Percentiles rank a stretch among this genome's conserved stretches.
Evolutionary conservation across 2,329 filamentous ascomycete species (phyloP).

Genomic region (Herpotrichia juniperi): DNA sequence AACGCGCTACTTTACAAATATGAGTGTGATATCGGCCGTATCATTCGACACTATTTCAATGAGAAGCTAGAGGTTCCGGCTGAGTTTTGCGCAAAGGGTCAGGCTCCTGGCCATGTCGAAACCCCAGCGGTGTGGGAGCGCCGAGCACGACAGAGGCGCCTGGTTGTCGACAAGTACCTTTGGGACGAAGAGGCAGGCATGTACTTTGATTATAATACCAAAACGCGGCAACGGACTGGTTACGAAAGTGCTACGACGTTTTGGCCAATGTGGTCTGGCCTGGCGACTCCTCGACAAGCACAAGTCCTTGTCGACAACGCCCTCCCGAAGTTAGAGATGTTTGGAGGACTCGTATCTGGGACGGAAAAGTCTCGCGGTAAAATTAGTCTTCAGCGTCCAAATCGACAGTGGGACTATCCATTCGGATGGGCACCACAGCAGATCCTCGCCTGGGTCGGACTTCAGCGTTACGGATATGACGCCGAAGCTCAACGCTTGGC

Average conservation of each 20-base stretch:
- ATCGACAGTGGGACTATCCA: conserved; percentile 97
- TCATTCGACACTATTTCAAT: conserved; percentile 82
- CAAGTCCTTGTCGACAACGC: conserved; percentile 78
- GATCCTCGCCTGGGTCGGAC: conserved; percentile 94
- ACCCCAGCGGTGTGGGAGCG: conserved; percentile 90
- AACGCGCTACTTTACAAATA: conserved; percentile 98
- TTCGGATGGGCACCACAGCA: conserved; percentile 99
- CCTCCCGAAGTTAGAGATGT: conserved; percentile 84
- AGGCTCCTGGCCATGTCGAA: conserved; percentile 72
- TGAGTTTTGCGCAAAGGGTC: conserved; percentile 75
- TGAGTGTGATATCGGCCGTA: conserved; percentile 88
- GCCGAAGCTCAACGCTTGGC: conserved; percentile 87
- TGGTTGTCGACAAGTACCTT: conserved; percentile 87
- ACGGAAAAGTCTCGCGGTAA: conserved; percentile 86
- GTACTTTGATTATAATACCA: conserved; percentile 97
- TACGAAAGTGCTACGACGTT: conserved; percentile 95
- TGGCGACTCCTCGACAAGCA: conserved; percentile 86
- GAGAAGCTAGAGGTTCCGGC: conserved; percentile 82
- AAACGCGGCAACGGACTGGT: conserved; percentile 75
- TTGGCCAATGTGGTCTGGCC: conserved; percentile 96
- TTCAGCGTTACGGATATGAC: conserved; percentile 89
- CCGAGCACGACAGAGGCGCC: conserved; percentile 81
- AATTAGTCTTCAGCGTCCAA: conserved; percentile 81
- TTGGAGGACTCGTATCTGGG: conserved; percentile 86
- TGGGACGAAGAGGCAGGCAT: conserved; percentile 93